Base-by-base conservation (phyloP, 257 asterid genomes). In the Linderniella brevidens region DNA sequence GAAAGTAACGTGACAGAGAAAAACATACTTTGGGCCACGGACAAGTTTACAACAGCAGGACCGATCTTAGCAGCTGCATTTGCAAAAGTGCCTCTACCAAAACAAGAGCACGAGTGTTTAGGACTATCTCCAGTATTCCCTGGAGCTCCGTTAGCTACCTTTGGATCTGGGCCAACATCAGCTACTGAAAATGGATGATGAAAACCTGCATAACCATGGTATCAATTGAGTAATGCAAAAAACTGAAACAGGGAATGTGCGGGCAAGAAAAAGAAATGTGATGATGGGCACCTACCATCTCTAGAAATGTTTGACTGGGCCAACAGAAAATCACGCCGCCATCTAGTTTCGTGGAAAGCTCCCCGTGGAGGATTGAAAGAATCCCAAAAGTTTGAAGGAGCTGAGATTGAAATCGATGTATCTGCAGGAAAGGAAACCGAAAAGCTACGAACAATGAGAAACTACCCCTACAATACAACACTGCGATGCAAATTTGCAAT, bases 1-100 rank as follows among this genome's bases (percentile, higher is more conserved):
- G 16, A 50, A 3, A 41, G 35, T 35, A 13, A 4, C 15, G 56
- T 25, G 17, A 15, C 16, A 44, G 19, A 9, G 36, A 49, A 46
- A 41, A 17, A 15, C 47, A 48, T 48, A 74, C 96, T 80, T 63
- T 60, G 62, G 12, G 93, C 75, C 48, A 77, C 82, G 3, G 94
- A 74, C 68, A 86, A 62, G 69, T 86, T 75, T 39, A 86, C 96
- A 58, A 86, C 94, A 55, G 96, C 83, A 59, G 96, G 96, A 50
- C 80, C 86, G 51, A 73, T 66, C 61, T 67, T 75, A 14, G 86
- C 82, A 53, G 92, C 93, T 52, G 92, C 96, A 68, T 82, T 79
- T 10, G 94, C 84, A 67, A 82, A 66, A 43, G 86, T 68, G 66
- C 82, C 93, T 0, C 86, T 78, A 18, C 90, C 87, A 49, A 86